Percentiles rank a stretch among this genome's conserved stretches.
phyloP scores from a whole-genome alignment of 2,329 filamentous ascomycete species.

The Aspergillus fumigatus region DNA sequence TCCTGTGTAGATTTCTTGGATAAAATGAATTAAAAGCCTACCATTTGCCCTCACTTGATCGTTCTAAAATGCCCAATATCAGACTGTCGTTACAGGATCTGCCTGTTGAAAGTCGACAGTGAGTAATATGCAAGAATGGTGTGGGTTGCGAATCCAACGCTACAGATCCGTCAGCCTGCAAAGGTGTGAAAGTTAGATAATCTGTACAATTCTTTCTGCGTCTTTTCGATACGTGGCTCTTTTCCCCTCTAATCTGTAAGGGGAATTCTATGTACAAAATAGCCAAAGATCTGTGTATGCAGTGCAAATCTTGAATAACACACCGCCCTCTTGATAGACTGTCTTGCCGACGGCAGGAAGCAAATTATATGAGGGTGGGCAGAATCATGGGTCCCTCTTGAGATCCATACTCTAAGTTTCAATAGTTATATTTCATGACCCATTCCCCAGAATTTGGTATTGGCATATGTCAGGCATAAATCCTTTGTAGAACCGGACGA shows the following conservation, averaged over 20 bases:
- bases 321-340: not conserved
- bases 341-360: not conserved
- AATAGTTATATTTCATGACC: conserved; percentile 26
- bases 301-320: not conserved
- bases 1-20: not conserved
- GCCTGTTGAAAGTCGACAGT: not conserved
- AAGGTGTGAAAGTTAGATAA: not conserved
- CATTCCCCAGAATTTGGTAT: conserved; percentile 42
- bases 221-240: not conserved
- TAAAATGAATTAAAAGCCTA: not conserved
- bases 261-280: not conserved
- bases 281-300: not conserved
- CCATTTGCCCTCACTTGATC: not conserved
- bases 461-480: conserved; percentile 40
- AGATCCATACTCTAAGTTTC: not conserved
- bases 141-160: too few relatives aligned
- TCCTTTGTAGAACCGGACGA: conserved; percentile 3
- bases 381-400: too few relatives aligned
- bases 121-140: not conserved
- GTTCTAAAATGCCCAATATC: not conserved
- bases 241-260: not conserved
- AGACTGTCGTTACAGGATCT: not conserved
- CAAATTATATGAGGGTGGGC: not conserved
- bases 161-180: not conserved
- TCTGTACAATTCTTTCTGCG: not conserved